Evolutionary conservation across 441 rosid genomes (phyloP), one percentile per base, ranked within the genome.

Genomic region (Biscutella laevigata): DNA sequence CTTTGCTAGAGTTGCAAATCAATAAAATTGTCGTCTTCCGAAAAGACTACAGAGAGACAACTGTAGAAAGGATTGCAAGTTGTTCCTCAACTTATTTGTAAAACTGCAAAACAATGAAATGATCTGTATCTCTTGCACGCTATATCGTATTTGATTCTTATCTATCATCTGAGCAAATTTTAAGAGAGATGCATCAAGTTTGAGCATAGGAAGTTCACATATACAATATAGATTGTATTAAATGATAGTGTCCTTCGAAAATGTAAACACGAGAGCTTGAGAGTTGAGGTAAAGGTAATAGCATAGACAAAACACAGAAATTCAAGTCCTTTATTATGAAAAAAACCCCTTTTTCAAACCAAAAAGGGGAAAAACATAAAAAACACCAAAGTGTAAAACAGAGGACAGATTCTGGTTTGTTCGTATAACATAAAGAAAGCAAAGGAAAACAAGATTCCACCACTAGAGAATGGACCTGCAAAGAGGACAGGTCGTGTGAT

Each of bases 401-500:
- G 61, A 55, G 48, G 34, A 42, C 34, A 42, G 6, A 13, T 24
- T 36, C 22, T 15, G 35, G 61, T 45, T 22, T 38, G n/a, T 53
- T 20, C 27, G 8, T 47, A 28, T 30, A 45, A 17, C 6, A 43
- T 35, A 61, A 9, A 49, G 16, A 46, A 16, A 46, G 15, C 25
- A 5, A 41, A 62, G 32, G 8, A 33, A 17, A 17, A 25, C 24
- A 32, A 55, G 42, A 30, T 40, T 56, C 38, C 63, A 49, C 44
- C 40, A 32, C 26, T 71, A 85, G 59, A 58, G 69, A 47, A 71
- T 48, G 20, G 92, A 91, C 38, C 94, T 74, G 74, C 95, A 88
- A 6, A 88, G 77, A 57, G 98, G 98, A 45, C 96, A 91, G 5
- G 86, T 76, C 19, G 33, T 64, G 21, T 74, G 85, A 14, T 69